Evolutionary conservation across 1,139 yeast species (phyloP), one percentile per base, ranked within the genome.

Genomic region (Trichomonascaceae sp.): DNA sequence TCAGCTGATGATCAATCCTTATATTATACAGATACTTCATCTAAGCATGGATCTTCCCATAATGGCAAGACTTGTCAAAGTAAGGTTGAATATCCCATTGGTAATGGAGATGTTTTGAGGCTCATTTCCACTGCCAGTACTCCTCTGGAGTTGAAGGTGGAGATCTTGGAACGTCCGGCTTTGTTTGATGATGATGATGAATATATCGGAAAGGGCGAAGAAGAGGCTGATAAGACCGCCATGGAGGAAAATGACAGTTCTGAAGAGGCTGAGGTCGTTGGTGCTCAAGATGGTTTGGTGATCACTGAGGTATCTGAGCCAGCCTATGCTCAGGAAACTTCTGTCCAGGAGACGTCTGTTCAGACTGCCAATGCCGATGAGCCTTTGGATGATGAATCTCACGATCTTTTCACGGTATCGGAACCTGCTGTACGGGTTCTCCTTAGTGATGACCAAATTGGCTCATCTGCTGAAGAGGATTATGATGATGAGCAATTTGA

Each of bases 21-120:
- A 17, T 51, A 45, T 30, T 62, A 49, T 49, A 32, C 39, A 19
- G 65, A 63, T 41, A 39, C 54, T 39, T 53, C 49, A 19, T 57
- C 62, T 39, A 55, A 58, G 50, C 59, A 61, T 52, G 63, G 63
- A 2, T 52, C 61, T n/a, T 45, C 47, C 43, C 27, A 55, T 36
- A 51, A 57, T 47, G 60, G 54, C 45, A 36, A 41, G 47, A 44
- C 17, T 17, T 38, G 53, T 12, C 41, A 44, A 12, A 45, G 47
- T 20, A 17, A 41, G 18, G 27, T n/a, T 9, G 43, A 48, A 18
- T 48, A 48, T 10, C 27, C 22, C n/a, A 17, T 36, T 41, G 63
- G 71, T 52, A 76, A 80, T 59, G 82, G 82, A 7, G 80, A 76
- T 49, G 70, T 70, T 7, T 70, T 87, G n/a, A 74, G 82, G 55